A percentile compares a stretch with the other conserved stretches of the same genome.
These are phyloP conservation scores for Pseudopithomyces maydicus DNA, from an alignment of 2,329 filamentous ascomycete genomes.

Conservation along the genomic window DNA sequence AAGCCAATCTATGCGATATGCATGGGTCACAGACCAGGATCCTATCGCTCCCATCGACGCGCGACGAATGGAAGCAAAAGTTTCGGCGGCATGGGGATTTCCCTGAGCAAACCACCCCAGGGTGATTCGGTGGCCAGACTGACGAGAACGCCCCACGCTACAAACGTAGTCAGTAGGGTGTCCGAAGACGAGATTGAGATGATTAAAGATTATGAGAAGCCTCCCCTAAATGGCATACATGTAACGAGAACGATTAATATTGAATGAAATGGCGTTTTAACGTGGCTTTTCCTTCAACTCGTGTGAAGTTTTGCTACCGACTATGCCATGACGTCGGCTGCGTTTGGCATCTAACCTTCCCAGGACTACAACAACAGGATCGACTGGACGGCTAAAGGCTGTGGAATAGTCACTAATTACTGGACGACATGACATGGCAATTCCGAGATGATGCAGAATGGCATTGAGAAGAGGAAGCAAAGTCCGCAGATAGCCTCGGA, in stretches of 20 bases:
- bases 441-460: too few relatives aligned
- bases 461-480: too few relatives aligned
- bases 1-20: constrained; percentile 28
- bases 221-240: constrained; percentile 6
- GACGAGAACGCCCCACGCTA: not conserved
- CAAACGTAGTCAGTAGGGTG: not conserved
- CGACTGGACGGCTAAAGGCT: too few relatives aligned
- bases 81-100: not conserved
- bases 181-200: constrained; percentile 13
- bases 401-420: too few relatives aligned
- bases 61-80: constrained; percentile 5
- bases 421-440: too few relatives aligned
- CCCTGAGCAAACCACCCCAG: constrained; percentile 1
- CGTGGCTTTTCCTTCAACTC: not conserved
- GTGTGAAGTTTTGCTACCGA: not conserved
- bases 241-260: constrained; percentile 15
- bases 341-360: too few relatives aligned
- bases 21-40: constrained; percentile 14
- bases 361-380: too few relatives aligned
- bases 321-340: too few relatives aligned
- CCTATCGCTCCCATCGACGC: constrained; percentile 6
- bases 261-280: constrained; percentile 3
- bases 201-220: constrained; percentile 7
- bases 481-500: too few relatives aligned
- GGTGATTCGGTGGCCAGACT: not conserved